Conservation (phyloP, 495 filamentous ascomycete genomes). For the Thozetella sp. region DNA sequence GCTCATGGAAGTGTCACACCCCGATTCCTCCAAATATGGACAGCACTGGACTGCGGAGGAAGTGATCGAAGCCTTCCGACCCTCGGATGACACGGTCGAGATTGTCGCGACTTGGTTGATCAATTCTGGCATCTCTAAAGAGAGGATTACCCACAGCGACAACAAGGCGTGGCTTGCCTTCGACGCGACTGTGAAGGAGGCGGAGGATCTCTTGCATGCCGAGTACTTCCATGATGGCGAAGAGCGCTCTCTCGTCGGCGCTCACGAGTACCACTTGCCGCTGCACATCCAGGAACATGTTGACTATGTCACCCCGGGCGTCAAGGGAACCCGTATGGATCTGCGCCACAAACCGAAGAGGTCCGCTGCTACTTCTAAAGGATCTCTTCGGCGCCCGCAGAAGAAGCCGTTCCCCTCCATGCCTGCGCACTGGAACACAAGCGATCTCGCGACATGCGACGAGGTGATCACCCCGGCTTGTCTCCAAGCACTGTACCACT, state of each 20-base stretch:
- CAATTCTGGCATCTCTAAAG: conserved; percentile 45
- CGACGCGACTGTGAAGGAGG: conserved; percentile 50
- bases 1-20: conserved; percentile 48
- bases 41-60: conserved; percentile 47
- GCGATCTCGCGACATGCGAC: neutral
- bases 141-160: conserved; percentile 6
- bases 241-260: conserved; percentile 10
- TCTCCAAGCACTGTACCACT: conserved; percentile 10
- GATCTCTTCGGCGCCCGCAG: neutral
- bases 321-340: conserved; percentile 24
- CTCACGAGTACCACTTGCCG: conserved; percentile 48
- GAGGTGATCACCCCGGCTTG: conserved; percentile 4
- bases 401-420: neutral
- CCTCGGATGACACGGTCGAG: neutral
- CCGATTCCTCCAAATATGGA: conserved; percentile 53
- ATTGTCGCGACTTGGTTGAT: conserved; percentile 38
- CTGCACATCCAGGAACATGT: conserved; percentile 47
- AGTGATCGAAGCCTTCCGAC: conserved; percentile 47
- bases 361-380: conserved; percentile 2
- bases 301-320: conserved; percentile 52
- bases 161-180: conserved; percentile 44
- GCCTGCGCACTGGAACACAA: neutral
- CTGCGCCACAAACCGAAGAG: conserved; percentile 15
- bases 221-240: conserved; percentile 50
- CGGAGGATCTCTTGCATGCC: conserved; percentile 52